phyloP scores from a whole-genome alignment of 2,329 filamentous ascomycete genomes.

The Xylariaceae sp. region DNA sequence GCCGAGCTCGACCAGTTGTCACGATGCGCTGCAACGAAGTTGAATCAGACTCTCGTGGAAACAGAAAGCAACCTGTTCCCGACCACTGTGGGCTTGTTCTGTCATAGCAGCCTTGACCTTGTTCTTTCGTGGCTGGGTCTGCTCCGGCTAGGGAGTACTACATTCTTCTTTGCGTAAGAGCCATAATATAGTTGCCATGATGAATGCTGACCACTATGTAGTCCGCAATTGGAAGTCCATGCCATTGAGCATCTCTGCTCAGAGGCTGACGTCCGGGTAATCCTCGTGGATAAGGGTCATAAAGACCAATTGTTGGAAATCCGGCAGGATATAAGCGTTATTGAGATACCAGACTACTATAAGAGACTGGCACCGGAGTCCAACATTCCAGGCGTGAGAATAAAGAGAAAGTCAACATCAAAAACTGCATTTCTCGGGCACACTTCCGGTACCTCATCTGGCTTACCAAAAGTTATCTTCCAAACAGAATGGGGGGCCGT shows the following conservation, averaged over 20 bases:
- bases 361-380: neutral
- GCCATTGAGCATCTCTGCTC: slow-evolving; percentile 51
- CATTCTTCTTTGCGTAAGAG: slow-evolving; percentile 51
- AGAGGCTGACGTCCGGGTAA: slow-evolving; percentile 36
- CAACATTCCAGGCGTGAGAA: neutral
- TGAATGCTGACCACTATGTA: slow-evolving; percentile 22
- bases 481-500: slow-evolving; percentile 53
- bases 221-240: slow-evolving; percentile 40
- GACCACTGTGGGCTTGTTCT: slow-evolving; percentile 51
- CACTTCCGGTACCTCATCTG: slow-evolving; percentile 60
- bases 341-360: slow-evolving; percentile 16
- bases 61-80: neutral
- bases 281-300: slow-evolving; percentile 42
- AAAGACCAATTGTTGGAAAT: slow-evolving; percentile 3
- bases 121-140: slow-evolving; percentile 56
- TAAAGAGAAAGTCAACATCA: neutral
- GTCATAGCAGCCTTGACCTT: slow-evolving; percentile 52
- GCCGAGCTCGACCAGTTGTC: neutral
- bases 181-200: neutral
- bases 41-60: neutral
- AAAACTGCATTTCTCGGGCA: slow-evolving; percentile 56
- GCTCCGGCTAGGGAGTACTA: slow-evolving; percentile 49
- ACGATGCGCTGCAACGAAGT: neutral
- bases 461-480: slow-evolving; percentile 57
- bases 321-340: slow-evolving; percentile 11